Evolutionary conservation across 495 filamentous ascomycete genomes (phyloP).

Genomic region (Xylaria scruposa): DNA sequence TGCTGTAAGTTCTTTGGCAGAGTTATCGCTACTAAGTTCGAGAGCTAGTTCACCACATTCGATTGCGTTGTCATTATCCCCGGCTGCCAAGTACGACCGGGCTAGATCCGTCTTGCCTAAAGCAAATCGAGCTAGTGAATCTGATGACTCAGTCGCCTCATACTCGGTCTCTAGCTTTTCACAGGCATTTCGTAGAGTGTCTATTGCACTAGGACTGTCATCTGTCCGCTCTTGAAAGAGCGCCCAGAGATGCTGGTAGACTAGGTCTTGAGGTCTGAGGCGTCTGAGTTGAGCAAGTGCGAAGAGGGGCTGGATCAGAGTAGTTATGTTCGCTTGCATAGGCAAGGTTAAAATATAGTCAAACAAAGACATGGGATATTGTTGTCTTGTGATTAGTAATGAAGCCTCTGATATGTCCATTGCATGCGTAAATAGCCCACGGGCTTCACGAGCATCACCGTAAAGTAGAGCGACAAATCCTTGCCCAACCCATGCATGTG

Average conservation of each 20-base stretch:
- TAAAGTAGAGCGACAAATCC: conserved; percentile 78
- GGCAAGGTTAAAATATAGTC: conserved; percentile 70
- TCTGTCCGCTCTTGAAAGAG: conserved; percentile 81
- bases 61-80: conserved; percentile 67
- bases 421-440: conserved; percentile 89
- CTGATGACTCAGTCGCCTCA: conserved; percentile 77
- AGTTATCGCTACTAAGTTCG: conserved; percentile 69
- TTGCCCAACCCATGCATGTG: conserved; percentile 92
- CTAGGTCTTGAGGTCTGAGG: conserved; percentile 69
- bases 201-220: conserved; percentile 68
- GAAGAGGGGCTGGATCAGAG: conserved; percentile 75
- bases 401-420: conserved; percentile 88
- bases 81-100: conserved; percentile 72
- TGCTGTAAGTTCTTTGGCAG: conserved; percentile 56
- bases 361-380: conserved; percentile 79
- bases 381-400: conserved; percentile 70
- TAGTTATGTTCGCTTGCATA: conserved; percentile 63
- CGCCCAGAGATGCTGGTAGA: conserved; percentile 77
- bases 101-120: conserved; percentile 89
- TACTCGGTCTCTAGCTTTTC: conserved; percentile 76
- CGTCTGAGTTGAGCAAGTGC: conserved; percentile 79
- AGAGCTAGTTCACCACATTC: conserved; percentile 77
- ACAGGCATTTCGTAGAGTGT: conserved; percentile 70
- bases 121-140: conserved; percentile 75
- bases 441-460: conserved; percentile 77